Conservation (phyloP, 2,329 filamentous ascomycete species). For the Thermothelomyces thermophilus region DNA sequence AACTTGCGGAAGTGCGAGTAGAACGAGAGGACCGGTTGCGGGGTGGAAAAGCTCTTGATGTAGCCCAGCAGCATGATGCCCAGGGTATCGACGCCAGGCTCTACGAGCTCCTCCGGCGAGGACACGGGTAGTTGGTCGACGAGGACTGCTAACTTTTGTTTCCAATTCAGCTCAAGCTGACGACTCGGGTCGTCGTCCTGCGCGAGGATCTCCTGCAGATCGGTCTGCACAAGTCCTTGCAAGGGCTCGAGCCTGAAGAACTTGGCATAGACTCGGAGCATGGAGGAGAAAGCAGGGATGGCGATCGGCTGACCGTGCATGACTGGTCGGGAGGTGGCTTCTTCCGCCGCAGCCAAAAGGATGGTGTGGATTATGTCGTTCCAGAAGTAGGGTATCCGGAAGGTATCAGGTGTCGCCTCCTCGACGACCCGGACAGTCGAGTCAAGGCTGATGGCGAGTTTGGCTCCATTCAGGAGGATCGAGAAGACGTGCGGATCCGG, state of each 20-base stretch:
- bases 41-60: constrained; percentile 34
- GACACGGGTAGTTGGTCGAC: constrained; percentile 19
- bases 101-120: constrained; percentile 19
- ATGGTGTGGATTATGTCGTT: constrained; percentile 50
- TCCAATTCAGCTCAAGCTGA: constrained; percentile 11
- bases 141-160: constrained; percentile 14
- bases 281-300: constrained; percentile 38
- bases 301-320: constrained; percentile 29
- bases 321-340: constrained; percentile 28
- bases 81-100: constrained; percentile 36
- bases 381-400: constrained; percentile 42
- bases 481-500: constrained; percentile 63
- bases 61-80: constrained; percentile 44
- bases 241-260: constrained; percentile 43
- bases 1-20: constrained; percentile 42
- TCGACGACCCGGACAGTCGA: constrained; percentile 50
- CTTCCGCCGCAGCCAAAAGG: constrained; percentile 38
- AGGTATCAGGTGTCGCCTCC: constrained; percentile 41
- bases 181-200: not conserved
- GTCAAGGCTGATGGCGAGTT: constrained; percentile 46
- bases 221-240: constrained; percentile 30
- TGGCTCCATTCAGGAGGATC: constrained; percentile 65
- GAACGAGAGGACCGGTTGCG: constrained; percentile 38
- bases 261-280: constrained; percentile 44
- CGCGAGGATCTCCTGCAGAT: constrained; percentile 27